Percentiles rank a stretch among this genome's conserved stretches.
Evolutionary conservation across 257 asterid species (phyloP).

Genomic region (Plantago elongata): DNA sequence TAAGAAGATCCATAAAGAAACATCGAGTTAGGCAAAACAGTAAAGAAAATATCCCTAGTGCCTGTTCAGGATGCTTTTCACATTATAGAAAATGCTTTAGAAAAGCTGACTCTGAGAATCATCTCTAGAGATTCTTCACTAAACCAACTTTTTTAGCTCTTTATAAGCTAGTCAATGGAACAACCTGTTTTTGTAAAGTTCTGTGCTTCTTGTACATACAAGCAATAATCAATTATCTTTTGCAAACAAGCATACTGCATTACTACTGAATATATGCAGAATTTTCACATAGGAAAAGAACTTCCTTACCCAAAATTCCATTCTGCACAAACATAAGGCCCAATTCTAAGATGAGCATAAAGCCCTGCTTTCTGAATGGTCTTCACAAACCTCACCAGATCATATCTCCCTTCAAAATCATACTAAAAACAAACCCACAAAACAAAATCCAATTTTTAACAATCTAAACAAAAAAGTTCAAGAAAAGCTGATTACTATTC

Average conservation of each 20-base stretch:
- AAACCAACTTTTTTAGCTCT: too few species aligned
- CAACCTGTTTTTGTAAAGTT: too few species aligned
- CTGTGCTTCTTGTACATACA: too few species aligned
- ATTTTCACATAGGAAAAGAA: constrained; percentile 18
- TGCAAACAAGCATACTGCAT: neutral
- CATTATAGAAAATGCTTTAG: too few species aligned
- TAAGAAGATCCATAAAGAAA: neutral
- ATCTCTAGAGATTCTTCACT: too few species aligned
- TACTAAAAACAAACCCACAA: constrained; percentile 48
- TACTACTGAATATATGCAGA: neutral
- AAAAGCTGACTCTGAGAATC: too few species aligned
- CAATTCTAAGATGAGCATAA: constrained; percentile 76
- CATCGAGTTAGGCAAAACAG: neutral
- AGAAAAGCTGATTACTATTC: constrained; percentile 14
- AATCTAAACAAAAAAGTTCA: constrained; percentile 4
- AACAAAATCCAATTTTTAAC: neutral
- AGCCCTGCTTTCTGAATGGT: constrained; percentile 79
- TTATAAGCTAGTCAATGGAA: too few species aligned
- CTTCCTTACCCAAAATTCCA: constrained; percentile 83
- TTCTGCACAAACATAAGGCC: constrained; percentile 95
- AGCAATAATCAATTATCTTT: too few species aligned
- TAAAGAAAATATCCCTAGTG: neutral
- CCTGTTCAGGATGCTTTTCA: neutral
- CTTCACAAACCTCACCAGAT: constrained; percentile 75
- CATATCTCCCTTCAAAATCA: constrained; percentile 79